phyloP scores from a whole-genome alignment of 2,329 filamentous ascomycete genomes.

The Cylindrodendrum hubeiense region DNA sequence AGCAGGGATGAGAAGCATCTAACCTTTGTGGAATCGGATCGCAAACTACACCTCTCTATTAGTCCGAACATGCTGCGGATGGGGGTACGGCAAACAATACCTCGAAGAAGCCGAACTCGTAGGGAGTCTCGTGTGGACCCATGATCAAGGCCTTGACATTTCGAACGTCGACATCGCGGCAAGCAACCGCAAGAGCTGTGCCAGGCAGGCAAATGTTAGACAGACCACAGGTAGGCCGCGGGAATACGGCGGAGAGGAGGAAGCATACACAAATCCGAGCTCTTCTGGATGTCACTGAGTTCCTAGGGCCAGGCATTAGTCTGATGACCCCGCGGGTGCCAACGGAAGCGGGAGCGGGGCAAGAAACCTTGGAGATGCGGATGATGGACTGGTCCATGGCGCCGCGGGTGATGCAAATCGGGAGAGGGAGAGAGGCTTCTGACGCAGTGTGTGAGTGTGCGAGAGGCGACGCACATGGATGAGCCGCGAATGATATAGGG shows the following conservation, averaged over 20 bases:
- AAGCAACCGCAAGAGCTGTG: constrained; percentile 86
- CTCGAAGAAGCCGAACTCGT: constrained; percentile 98
- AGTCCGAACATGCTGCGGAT: constrained; percentile 3
- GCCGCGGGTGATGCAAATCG: constrained; percentile 34
- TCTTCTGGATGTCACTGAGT: constrained; percentile 86
- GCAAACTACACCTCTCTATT: constrained; percentile 67
- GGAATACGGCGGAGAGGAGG: not conserved
- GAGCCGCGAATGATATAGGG: constrained; percentile 12
- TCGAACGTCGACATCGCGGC: constrained; percentile 88
- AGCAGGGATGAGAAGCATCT: not conserved
- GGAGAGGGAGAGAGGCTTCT: not conserved
- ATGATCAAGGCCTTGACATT: constrained; percentile 90
- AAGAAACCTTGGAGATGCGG: constrained; percentile 81
- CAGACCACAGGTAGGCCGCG: not conserved
- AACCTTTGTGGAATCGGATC: constrained; percentile 82
- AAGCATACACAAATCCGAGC: constrained; percentile 82
- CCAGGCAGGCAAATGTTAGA: constrained; percentile 21
- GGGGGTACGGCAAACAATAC: constrained; percentile 59
- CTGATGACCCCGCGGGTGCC: constrained; percentile 27
- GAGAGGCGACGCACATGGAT: constrained; percentile 32
- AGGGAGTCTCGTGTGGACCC: constrained; percentile 93
- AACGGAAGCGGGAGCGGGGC: constrained; percentile 39
- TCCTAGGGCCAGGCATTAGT: constrained; percentile 67
- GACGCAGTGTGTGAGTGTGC: constrained; percentile 8
- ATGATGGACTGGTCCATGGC: constrained; percentile 83